These are phyloP conservation scores for Pythium sukuiense DNA, from an alignment of 352 stramenopile species.

Conservation along the genomic window DNA sequence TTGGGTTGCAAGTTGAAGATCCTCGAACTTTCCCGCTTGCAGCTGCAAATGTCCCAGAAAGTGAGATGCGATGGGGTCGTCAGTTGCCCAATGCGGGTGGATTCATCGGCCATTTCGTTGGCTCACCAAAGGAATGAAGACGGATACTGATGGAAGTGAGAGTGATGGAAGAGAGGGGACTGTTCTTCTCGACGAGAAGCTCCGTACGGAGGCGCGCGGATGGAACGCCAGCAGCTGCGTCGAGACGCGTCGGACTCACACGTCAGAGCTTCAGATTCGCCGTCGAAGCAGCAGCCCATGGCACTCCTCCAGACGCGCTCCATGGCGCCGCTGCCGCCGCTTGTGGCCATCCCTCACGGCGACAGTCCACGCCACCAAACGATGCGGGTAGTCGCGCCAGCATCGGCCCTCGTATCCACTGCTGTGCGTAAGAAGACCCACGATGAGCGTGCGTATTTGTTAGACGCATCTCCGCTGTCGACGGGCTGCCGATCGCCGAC, in stretches of 20 bases:
- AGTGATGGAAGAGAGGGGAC: neutral
- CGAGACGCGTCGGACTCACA: slow-evolving; percentile 3
- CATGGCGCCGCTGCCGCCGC: neutral
- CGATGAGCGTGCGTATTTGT: slow-evolving; percentile 15
- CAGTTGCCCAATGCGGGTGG: slow-evolving; percentile 15
- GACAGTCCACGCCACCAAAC: neutral
- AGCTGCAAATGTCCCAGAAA: neutral
- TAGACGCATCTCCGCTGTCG: neutral
- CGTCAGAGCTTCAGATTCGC: slow-evolving; percentile 27
- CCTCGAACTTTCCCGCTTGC: neutral
- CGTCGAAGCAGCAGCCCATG: slow-evolving; percentile 14
- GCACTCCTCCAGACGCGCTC: slow-evolving; percentile 11
- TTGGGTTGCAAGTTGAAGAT: neutral
- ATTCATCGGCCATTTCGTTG: slow-evolving; percentile 7
- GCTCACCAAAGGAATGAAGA: slow-evolving; percentile 4
- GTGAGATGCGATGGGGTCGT: neutral
- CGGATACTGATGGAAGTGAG: neutral
- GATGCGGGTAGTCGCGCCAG: neutral
- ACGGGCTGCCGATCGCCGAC: slow-evolving; percentile 11
- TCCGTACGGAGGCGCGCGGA: neutral
- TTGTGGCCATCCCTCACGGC: neutral
- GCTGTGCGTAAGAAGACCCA: slow-evolving; percentile 1
- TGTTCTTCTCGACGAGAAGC: slow-evolving; percentile 2
- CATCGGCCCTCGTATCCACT: neutral
- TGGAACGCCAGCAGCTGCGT: slow-evolving; percentile 6